Evolutionary conservation across 2,329 filamentous ascomycete genomes (phyloP).

Genomic region (Paramyrothecium sp.): DNA sequence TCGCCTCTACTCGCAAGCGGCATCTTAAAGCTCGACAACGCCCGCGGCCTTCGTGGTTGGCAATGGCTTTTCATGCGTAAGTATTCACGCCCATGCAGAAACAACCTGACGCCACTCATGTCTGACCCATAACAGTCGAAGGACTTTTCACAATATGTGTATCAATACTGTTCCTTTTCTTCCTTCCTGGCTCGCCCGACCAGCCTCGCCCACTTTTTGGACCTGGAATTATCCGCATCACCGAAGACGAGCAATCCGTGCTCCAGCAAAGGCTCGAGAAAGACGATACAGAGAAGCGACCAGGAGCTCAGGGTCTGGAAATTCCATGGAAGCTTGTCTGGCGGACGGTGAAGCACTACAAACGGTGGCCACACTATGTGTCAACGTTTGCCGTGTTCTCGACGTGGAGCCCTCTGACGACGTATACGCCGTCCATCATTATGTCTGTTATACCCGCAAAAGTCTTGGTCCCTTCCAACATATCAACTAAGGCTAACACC

Average conservation of each 20-base stretch:
- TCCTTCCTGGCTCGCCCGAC: constrained; percentile 42
- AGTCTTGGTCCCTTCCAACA: not conserved
- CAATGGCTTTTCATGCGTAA: constrained; percentile 49
- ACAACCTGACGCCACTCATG: no score
- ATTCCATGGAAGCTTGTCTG: constrained; percentile 38
- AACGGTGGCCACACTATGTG: constrained; percentile 47
- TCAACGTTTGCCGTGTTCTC: constrained; percentile 50
- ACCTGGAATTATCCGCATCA: constrained; percentile 35
- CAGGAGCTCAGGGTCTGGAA: constrained; percentile 28
- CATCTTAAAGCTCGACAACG: constrained; percentile 42
- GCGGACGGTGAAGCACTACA: constrained; percentile 41
- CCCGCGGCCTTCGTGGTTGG: constrained; percentile 42
- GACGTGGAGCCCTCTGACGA: constrained; percentile 50
- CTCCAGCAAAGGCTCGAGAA: constrained; percentile 31
- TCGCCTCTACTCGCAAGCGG: constrained; percentile 47
- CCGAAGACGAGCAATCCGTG: constrained; percentile 26
- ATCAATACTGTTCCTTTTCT: constrained; percentile 34
- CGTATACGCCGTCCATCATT: constrained; percentile 47
- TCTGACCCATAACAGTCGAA: constrained; percentile 33
- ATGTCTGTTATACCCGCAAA: constrained; percentile 20
- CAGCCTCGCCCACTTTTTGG: constrained; percentile 35
- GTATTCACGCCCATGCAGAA: not conserved
- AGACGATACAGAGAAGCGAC: constrained; percentile 26
- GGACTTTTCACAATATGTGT: constrained; percentile 41
- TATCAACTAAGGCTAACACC: not conserved